Evolutionary conservation across 2,329 filamentous ascomycete genomes (phyloP).

Genomic region (Fusarium sp.): DNA sequence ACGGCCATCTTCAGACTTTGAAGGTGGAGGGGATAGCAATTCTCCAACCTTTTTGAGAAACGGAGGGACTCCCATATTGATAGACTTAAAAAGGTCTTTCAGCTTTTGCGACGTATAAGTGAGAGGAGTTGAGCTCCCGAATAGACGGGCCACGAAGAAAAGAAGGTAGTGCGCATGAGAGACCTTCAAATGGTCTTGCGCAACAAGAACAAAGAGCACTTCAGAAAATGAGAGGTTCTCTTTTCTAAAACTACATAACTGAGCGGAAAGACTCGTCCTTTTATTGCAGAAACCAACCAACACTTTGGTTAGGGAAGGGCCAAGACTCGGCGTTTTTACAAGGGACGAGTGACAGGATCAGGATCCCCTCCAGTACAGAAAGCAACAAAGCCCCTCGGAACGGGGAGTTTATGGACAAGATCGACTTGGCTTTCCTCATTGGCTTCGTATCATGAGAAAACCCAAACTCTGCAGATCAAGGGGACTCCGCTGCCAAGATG

Average conservation of each 20-base stretch:
- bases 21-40: slow-evolving; percentile 53
- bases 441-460: slow-evolving; percentile 27
- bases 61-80: slow-evolving; percentile 35
- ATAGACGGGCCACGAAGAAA: neutral
- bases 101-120: neutral
- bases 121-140: neutral
- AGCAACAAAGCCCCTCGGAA: neutral
- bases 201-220: neutral
- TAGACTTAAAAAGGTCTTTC: neutral
- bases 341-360: slow-evolving; percentile 4
- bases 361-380: neutral
- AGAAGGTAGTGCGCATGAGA: slow-evolving; percentile 1
- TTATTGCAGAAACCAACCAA: slow-evolving; percentile 25
- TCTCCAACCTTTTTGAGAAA: slow-evolving; percentile 50
- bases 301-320: slow-evolving; percentile 6
- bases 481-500: slow-evolving; percentile 41
- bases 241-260: neutral
- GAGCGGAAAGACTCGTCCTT: slow-evolving; percentile 23
- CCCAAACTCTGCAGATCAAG: slow-evolving; percentile 1
- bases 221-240: neutral
- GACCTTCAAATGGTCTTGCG: slow-evolving; percentile 7
- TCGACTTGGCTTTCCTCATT: slow-evolving; percentile 36
- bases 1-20: slow-evolving; percentile 56
- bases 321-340: slow-evolving; percentile 10
- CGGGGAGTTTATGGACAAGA: slow-evolving; percentile 20